Evolutionary conservation across 495 filamentous ascomycete species (phyloP).

Genomic region (Xanthoparmelia taractica): DNA sequence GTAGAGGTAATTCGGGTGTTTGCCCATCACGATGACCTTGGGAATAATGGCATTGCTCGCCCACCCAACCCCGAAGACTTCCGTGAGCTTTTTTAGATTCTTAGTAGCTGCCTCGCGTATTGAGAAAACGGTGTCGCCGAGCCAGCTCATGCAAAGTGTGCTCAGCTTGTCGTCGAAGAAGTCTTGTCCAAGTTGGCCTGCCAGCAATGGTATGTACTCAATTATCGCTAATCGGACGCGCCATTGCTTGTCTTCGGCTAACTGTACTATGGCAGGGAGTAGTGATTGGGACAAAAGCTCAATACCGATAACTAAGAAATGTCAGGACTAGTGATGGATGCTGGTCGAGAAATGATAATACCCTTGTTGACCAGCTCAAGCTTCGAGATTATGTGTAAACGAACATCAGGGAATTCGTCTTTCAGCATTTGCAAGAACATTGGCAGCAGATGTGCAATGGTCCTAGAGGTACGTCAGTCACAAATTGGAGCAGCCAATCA

Average conservation of each 20-base stretch:
- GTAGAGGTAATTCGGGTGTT: slow-evolving; percentile 97
- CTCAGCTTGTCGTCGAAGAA: slow-evolving; percentile 98
- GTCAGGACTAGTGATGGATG: slow-evolving; percentile 24
- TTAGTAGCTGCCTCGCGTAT: slow-evolving; percentile 95
- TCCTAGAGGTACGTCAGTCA: slow-evolving; percentile 45
- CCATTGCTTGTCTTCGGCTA: slow-evolving; percentile 99
- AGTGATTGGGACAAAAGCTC: slow-evolving; percentile 93
- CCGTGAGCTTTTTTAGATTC: slow-evolving; percentile 95
- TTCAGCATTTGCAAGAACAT: slow-evolving; percentile 99
- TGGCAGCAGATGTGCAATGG: slow-evolving; percentile 89
- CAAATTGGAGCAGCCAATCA: neutral
- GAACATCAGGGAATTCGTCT: slow-evolving; percentile 96
- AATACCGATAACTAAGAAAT: slow-evolving; percentile 77
- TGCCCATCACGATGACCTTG: slow-evolving; percentile 96
- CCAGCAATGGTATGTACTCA: slow-evolving; percentile 95
- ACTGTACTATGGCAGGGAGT: slow-evolving; percentile 93
- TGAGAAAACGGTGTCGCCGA: slow-evolving; percentile 98
- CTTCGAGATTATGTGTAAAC: slow-evolving; percentile 97
- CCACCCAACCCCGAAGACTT: slow-evolving; percentile 97
- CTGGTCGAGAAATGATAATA: slow-evolving; percentile 28
- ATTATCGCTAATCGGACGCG: slow-evolving; percentile 96
- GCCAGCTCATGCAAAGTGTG: slow-evolving; percentile 94
- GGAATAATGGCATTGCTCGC: slow-evolving; percentile 96
- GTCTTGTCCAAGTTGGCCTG: slow-evolving; percentile 88
- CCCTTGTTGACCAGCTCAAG: slow-evolving; percentile 95